A percentile compares a stretch with the other conserved stretches of the same genome.
These are phyloP conservation scores for Rhodomyrtus tomentosa DNA, from an alignment of 345 rosid genomes.

Conservation along the genomic window DNA sequence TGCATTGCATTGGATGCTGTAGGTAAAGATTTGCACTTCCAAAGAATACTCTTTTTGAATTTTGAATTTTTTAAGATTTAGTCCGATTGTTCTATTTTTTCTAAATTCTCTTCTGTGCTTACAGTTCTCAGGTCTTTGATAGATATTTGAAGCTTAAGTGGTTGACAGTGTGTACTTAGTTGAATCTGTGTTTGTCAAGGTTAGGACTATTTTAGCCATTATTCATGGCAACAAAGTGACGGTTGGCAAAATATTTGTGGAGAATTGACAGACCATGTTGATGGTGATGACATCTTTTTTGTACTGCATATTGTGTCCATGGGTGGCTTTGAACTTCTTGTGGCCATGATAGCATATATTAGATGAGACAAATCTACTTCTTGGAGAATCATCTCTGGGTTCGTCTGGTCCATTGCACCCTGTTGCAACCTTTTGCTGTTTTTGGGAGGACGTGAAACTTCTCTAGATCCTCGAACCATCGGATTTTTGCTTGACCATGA, in stretches of 20 bases:
- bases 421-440: background rate
- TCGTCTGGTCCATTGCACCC: background rate
- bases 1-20: background rate
- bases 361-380: background rate
- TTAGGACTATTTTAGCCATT: background rate
- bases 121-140: background rate
- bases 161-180: background rate
- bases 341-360: background rate
- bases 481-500: background rate
- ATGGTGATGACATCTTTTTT: background rate
- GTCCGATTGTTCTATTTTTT: background rate
- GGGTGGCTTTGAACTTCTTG: background rate
- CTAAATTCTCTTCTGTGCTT: background rate
- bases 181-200: background rate
- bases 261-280: background rate
- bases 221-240: background rate
- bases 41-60: background rate
- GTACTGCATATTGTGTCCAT: background rate
- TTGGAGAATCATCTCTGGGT: background rate
- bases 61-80: background rate
- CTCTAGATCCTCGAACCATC: background rate
- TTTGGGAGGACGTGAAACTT: background rate
- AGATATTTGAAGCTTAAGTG: background rate
- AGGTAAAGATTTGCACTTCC: background rate
- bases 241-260: background rate